phyloP scores from a whole-genome alignment of 2,329 filamentous ascomycete genomes.

The Cordyceps pruinosa region DNA sequence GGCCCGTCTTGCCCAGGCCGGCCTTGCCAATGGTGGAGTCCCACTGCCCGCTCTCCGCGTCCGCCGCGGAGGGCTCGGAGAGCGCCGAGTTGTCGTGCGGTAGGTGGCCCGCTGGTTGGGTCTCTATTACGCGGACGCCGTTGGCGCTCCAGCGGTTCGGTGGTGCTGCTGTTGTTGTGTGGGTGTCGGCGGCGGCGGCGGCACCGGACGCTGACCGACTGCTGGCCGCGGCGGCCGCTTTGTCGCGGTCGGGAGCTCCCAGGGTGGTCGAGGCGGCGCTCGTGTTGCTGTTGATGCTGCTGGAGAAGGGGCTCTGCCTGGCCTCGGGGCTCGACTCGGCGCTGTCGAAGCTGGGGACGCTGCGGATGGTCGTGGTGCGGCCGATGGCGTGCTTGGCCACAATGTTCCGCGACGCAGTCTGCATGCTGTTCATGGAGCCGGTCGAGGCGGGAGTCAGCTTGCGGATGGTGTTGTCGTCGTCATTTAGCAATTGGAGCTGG shows the following conservation, averaged over 20 bases:
- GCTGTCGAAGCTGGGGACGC: conserved; percentile 49
- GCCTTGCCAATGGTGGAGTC: conserved; percentile 64
- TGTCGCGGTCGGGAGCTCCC: conserved; percentile 27
- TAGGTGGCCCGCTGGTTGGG: conserved; percentile 14
- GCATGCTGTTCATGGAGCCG: conserved; percentile 35
- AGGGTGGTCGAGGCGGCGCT: conserved; percentile 38
- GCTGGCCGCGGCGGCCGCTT: too few relatives aligned
- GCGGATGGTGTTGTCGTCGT: conserved; percentile 23
- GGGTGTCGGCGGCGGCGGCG: conserved; percentile 33
- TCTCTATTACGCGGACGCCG: conserved; percentile 26
- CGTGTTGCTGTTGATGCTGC: conserved; percentile 48
- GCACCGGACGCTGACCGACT: conserved; percentile 15
- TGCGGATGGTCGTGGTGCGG: conserved; percentile 45
- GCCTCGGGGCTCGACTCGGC: conserved; percentile 39
- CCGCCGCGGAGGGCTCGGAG: conserved; percentile 30
- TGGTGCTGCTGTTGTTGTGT: conserved; percentile 19
- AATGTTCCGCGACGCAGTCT: conserved; percentile 20
- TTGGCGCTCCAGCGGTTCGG: conserved; percentile 27
- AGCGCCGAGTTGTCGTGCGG: conserved; percentile 21
- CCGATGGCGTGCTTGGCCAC: conserved; percentile 25
- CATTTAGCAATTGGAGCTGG: conserved; percentile 24
- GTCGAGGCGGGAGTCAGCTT: conserved; percentile 33
- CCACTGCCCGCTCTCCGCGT: conserved; percentile 39
- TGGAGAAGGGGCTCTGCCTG: conserved; percentile 47
- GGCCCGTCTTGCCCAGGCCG: conserved; percentile 65